Percentiles rank a stretch among this genome's conserved stretches.
Conservation (phyloP, 1,284 basidiomycete species). For the Boletus coffeatus region DNA sequence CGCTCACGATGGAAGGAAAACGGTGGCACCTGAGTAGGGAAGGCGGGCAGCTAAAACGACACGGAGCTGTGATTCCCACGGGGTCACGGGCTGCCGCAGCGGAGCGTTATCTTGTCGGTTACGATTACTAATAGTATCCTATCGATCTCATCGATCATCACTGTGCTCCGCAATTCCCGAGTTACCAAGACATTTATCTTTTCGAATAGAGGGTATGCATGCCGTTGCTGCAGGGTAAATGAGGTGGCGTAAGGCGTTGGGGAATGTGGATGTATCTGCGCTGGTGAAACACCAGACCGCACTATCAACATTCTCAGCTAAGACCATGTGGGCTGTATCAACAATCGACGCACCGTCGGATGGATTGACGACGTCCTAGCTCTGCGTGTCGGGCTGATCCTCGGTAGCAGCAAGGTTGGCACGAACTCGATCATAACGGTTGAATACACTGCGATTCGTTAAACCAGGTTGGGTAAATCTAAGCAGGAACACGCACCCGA, state of each 20-base stretch:
- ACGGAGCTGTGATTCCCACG: too few relatives aligned
- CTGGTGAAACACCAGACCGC: constrained; percentile 39
- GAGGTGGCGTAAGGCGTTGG: constrained; percentile 32
- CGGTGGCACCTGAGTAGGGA: too few relatives aligned
- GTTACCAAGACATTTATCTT: constrained; percentile 89
- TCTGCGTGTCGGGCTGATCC: constrained; percentile 36
- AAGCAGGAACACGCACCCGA: constrained; percentile 57
- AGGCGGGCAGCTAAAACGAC: too few relatives aligned
- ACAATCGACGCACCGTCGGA: constrained; percentile 31
- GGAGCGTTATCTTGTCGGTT: too few relatives aligned
- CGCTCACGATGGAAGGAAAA: too few relatives aligned
- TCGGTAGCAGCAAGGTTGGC: constrained; percentile 53
- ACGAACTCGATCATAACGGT: constrained; percentile 82
- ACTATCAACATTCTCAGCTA: constrained; percentile 22
- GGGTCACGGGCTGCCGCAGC: too few relatives aligned
- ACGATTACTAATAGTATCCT: too few relatives aligned
- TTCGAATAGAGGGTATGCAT: constrained; percentile 64
- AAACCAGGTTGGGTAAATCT: constrained; percentile 1
- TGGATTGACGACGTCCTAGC: constrained; percentile 23
- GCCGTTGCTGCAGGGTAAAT: constrained; percentile 38
- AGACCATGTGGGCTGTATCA: background rate
- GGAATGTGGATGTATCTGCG: constrained; percentile 52
- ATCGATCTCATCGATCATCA: too few relatives aligned
- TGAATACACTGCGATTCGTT: constrained; percentile 65
- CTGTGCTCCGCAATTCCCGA: too few relatives aligned